These are phyloP conservation scores for Phaeotremella skinneri DNA, from an alignment of 768 basidiomycete species.

Conservation along the genomic window DNA sequence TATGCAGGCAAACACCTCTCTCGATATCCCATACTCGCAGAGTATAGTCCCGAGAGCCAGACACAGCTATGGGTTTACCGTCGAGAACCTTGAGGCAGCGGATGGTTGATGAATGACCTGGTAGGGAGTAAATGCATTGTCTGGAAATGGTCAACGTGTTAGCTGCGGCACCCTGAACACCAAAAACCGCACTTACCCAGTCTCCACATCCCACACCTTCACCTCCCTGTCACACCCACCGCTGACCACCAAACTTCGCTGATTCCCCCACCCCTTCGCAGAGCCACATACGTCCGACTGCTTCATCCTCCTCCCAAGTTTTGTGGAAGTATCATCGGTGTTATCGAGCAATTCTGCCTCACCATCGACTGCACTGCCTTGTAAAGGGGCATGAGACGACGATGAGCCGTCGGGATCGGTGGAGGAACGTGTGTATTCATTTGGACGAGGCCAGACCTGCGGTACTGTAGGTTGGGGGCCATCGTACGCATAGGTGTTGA, in stretches of 20 bases:
- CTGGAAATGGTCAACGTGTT: slow-evolving; percentile 36
- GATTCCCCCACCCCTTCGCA: slow-evolving; percentile 85
- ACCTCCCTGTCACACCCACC: slow-evolving; percentile 90
- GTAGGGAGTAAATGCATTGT: slow-evolving; percentile 71
- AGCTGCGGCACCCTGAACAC: not conserved
- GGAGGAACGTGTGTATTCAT: no score
- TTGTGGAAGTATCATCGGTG: slow-evolving; percentile 3
- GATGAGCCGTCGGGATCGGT: no score
- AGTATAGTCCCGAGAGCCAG: slow-evolving; percentile 81
- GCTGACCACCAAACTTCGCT: slow-evolving; percentile 75
- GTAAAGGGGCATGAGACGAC: no score
- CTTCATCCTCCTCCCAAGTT: slow-evolving; percentile 37
- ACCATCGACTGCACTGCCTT: not conserved
- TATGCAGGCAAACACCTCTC: slow-evolving; percentile 58
- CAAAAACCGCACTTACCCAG: slow-evolving; percentile 61
- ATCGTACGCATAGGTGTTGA: no score
- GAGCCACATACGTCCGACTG: slow-evolving; percentile 61
- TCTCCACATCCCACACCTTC: slow-evolving; percentile 85
- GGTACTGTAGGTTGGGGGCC: no score
- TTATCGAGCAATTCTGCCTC: not conserved
- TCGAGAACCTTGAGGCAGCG: slow-evolving; percentile 85
- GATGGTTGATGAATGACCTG: slow-evolving; percentile 85
- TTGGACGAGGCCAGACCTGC: no score
- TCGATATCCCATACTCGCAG: slow-evolving; percentile 92
- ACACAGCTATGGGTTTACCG: slow-evolving; percentile 80